A percentile compares a stretch with the other conserved stretches of the same genome.
Evolutionary conservation across 1,139 yeast species (phyloP).

Genomic region (Yamadazyma dushanensis): DNA sequence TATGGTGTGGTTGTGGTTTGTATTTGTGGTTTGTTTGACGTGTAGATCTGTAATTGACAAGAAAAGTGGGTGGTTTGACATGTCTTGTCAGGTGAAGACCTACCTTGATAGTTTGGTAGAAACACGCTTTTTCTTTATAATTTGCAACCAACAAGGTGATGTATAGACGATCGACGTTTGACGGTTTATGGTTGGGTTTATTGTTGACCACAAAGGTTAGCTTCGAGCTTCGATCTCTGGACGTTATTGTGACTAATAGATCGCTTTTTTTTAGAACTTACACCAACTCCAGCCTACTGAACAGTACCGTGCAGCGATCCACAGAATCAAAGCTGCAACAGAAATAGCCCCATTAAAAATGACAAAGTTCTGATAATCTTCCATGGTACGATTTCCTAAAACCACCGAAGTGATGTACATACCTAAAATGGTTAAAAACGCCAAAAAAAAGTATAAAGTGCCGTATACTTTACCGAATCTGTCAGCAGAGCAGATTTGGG

Average conservation of each 20-base stretch:
- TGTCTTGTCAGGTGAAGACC: too few species aligned
- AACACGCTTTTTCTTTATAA: too few species aligned
- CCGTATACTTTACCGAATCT: conserved; percentile 71
- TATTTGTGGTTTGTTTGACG: too few species aligned
- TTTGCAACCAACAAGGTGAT: conserved; percentile 3
- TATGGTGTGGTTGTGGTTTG: too few species aligned
- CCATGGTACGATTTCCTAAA: conserved; percentile 20
- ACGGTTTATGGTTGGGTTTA: too few species aligned
- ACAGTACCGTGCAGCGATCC: conserved; percentile 24
- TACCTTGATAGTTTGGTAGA: too few species aligned
- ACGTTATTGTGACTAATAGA: too few species aligned
- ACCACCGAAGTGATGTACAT: conserved; percentile 31
- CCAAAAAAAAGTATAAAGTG: conserved; percentile 63
- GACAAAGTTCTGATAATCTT: conserved; percentile 24
- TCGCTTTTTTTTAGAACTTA: conserved; percentile 22
- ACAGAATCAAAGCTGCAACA: conserved; percentile 19
- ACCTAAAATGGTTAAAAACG: conserved; percentile 54
- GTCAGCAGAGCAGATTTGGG: conserved; percentile 64
- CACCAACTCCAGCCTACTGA: conserved; percentile 28
- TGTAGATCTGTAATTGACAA: too few species aligned
- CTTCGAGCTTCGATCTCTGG: too few species aligned
- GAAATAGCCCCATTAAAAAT: conserved; percentile 28
- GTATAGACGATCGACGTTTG: too few species aligned
- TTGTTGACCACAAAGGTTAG: too few species aligned
- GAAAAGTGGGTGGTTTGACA: too few species aligned